Evolutionary conservation across 73 alveolate species (phyloP), one percentile per base, ranked within the genome.

Genomic region (Paramecium tetraurelia): DNA sequence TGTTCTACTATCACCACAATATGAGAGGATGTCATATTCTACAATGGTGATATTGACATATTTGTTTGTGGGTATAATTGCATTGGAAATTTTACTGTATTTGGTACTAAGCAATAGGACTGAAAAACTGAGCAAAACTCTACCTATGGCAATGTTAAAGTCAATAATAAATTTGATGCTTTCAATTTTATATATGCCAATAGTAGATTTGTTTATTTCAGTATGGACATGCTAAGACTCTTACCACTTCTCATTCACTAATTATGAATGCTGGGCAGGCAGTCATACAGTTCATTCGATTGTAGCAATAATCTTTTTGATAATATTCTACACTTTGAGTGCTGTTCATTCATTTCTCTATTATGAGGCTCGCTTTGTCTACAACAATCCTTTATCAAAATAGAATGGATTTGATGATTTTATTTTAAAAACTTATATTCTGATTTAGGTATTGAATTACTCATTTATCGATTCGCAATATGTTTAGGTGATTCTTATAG

Each of bases 121-220:
- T 5, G 86, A 72, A 2, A 80, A 80, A 27, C 6, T 80, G 5
- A 41, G 72, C 14, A 44, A 44, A 18, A 80, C 70, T 12, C 21
- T 80, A 27, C 72, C 72, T 7, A 24, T 44, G 48, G 21, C 70
- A 1, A 41, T 46, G 57, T 27, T 80, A 80, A 80, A 41, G 46
- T 20, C 36, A 48, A 80, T 80, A 44, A 31, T 48, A 20, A 44
- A 80, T 22, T 80, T 80, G 48, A 46, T 80, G 72, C 57, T 80
- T 31, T 44, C 90, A n/a, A 46, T 80, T 44, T 48, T 80, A 41
- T 80, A 80, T 48, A 80, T 80, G 90, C 90, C 90, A 10, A 80
- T 80, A 2, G 22, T 80, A 43, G 90, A 80, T 80, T 48, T 80
- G 46, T 80, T 80, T 22, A 80, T 80, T 12, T 40, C 90, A 27